These are phyloP conservation scores for Ceratocystis alfenasii DNA, from an alignment of 2,329 filamentous ascomycete species.

Conservation along the genomic window DNA sequence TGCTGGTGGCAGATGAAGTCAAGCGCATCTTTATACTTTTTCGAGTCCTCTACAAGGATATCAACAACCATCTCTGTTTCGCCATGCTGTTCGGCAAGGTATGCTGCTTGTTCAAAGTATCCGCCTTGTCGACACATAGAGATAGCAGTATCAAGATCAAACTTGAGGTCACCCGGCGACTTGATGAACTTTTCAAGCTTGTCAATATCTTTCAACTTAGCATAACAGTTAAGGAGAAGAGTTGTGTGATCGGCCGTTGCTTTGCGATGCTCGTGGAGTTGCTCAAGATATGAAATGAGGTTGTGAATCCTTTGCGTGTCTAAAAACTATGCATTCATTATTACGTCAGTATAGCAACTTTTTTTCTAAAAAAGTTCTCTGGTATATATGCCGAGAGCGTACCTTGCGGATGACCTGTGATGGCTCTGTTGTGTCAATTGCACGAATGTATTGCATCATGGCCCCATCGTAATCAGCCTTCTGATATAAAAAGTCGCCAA, in stretches of 20 bases:
- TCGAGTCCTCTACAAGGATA: slow-evolving; percentile 89
- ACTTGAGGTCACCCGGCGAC: slow-evolving; percentile 84
- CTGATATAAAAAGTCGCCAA: slow-evolving; percentile 87
- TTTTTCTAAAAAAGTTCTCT: no score
- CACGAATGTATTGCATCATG: slow-evolving; percentile 97
- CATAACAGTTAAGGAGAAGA: slow-evolving; percentile 88
- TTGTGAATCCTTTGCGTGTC: slow-evolving; percentile 97
- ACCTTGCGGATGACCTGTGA: slow-evolving; percentile 93
- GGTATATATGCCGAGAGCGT: slow-evolving; percentile 16
- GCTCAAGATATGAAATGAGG: slow-evolving; percentile 90
- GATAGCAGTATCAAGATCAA: slow-evolving; percentile 93
- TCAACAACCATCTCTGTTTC: slow-evolving; percentile 91
- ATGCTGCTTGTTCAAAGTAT: slow-evolving; percentile 93
- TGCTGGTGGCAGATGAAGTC: slow-evolving; percentile 85
- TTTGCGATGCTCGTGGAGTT: slow-evolving; percentile 84
- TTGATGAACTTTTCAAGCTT: slow-evolving; percentile 97
- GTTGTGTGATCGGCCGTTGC: slow-evolving; percentile 95
- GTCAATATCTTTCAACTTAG: slow-evolving; percentile 91
- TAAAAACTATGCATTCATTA: slow-evolving; percentile 50
- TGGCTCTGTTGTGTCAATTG: slow-evolving; percentile 90
- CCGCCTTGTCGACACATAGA: slow-evolving; percentile 95
- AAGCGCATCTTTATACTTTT: slow-evolving; percentile 76
- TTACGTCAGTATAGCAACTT: no score
- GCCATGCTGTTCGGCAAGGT: slow-evolving; percentile 83
- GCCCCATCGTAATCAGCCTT: slow-evolving; percentile 93